These are phyloP conservation scores for Asterionellopsis glacialis DNA, from an alignment of 108 stramenopile species.

Conservation along the genomic window DNA sequence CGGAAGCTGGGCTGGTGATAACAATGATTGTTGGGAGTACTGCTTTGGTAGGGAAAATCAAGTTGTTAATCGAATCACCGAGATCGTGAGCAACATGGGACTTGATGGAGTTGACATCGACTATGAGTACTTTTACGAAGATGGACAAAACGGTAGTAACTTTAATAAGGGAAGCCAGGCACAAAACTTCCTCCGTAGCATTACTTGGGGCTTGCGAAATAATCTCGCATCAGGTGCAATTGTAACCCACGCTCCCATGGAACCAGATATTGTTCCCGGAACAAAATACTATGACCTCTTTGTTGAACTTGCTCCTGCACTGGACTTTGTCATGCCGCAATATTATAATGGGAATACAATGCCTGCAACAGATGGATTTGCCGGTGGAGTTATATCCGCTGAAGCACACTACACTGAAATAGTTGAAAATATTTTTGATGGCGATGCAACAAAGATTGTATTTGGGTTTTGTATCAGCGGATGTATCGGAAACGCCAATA, in stretches of 20 bases:
- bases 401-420: conserved; percentile 23
- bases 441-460: conserved; percentile 43
- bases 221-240: conserved; percentile 34
- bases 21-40: conserved; percentile 71
- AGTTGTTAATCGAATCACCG: conserved; percentile 34
- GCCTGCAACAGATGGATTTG: conserved; percentile 32
- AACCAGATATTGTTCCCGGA: conserved; percentile 36
- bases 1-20: conserved; percentile 33
- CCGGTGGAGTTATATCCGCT: conserved; percentile 15
- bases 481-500: conserved; percentile 33
- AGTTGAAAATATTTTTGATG: conserved; percentile 35
- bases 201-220: conserved; percentile 35
- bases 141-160: conserved; percentile 16
- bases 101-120: conserved; percentile 64
- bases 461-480: conserved; percentile 56
- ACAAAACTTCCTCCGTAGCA: conserved; percentile 28
- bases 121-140: conserved; percentile 66
- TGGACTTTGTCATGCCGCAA: conserved; percentile 58
- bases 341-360: conserved; percentile 51
- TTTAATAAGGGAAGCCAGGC: conserved; percentile 29
- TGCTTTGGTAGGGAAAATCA: conserved; percentile 53
- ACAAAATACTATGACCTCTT: conserved; percentile 40
- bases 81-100: conserved; percentile 35
- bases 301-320: conserved; percentile 11
- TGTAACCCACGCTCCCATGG: conserved; percentile 63